Conservation (phyloP, 345 rosid species). For the Corchorus olitorius region DNA sequence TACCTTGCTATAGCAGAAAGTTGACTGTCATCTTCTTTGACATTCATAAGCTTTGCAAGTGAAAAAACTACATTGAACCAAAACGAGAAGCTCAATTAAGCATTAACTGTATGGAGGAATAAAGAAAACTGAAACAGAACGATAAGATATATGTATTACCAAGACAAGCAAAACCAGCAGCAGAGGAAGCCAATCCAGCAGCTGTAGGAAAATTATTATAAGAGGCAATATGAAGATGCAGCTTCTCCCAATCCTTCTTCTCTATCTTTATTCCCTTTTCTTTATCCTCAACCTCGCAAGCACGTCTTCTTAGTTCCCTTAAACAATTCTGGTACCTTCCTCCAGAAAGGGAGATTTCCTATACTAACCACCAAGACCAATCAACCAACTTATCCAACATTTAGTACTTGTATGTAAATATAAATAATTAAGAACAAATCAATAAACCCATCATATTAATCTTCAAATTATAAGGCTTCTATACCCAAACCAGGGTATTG, state of each 20-base stretch:
- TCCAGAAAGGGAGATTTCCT: slow-evolving; percentile 96
- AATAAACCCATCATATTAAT: no score
- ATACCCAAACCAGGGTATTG: no score
- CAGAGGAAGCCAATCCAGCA: slow-evolving; percentile 99
- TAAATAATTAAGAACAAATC: neutral
- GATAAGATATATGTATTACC: slow-evolving; percentile 41
- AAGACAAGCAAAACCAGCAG: slow-evolving; percentile 97
- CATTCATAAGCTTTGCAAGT: slow-evolving; percentile 97
- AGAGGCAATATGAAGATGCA: slow-evolving; percentile 87
- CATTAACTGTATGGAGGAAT: no score
- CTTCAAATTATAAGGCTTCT: no score
- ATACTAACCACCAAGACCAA: slow-evolving; percentile 37
- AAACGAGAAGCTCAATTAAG: neutral
- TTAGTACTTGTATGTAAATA: neutral
- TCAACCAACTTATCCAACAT: neutral
- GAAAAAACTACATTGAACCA: slow-evolving; percentile 60
- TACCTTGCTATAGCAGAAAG: slow-evolving; percentile 99
- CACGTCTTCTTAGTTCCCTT: slow-evolving; percentile 82
- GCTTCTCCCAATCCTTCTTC: slow-evolving; percentile 84
- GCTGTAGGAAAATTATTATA: slow-evolving; percentile 95
- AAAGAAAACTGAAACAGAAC: neutral
- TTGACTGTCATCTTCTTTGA: slow-evolving; percentile 75
- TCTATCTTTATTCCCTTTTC: slow-evolving; percentile 74
- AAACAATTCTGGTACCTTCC: slow-evolving; percentile 86
- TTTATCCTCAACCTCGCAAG: slow-evolving; percentile 75